Evolutionary conservation across 169 alveolate genomes (phyloP).

Genomic region (Plasmodium fragile): DNA sequence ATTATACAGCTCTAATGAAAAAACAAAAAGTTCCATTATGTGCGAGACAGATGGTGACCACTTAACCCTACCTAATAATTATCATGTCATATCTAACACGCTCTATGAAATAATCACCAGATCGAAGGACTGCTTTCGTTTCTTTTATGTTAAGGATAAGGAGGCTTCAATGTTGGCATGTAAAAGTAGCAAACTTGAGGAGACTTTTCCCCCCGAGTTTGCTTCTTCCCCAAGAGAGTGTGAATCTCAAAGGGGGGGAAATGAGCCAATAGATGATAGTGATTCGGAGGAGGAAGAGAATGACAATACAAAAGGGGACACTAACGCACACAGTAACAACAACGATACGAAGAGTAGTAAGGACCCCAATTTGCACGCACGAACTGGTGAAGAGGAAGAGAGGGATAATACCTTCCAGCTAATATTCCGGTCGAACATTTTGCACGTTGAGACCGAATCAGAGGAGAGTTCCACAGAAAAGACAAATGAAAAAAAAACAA

Average conservation of each 20-base stretch:
- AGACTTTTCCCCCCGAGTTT: not conserved
- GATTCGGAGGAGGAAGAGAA: not conserved
- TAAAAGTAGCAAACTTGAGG: not conserved
- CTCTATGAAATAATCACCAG: constrained; percentile 33
- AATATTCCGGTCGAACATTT: not conserved
- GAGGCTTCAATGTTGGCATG: not conserved
- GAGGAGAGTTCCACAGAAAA: not conserved
- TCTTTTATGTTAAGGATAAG: constrained; percentile 20
- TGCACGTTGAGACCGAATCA: constrained; percentile 8
- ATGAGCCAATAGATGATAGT: not conserved
- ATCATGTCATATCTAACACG: constrained; percentile 30
- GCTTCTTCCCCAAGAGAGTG: not conserved
- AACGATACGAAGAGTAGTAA: not conserved
- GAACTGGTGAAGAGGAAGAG: not conserved
- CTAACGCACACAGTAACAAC: not conserved
- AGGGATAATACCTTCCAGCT: not conserved
- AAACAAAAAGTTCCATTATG: not conserved
- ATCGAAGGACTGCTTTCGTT: constrained; percentile 1
- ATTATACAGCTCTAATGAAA: constrained; percentile 20
- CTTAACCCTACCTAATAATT: constrained; percentile 17
- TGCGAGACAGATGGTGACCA: not conserved
- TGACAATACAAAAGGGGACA: not conserved
- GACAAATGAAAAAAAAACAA: not conserved
- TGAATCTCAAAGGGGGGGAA: not conserved
- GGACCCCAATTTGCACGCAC: not conserved